Evolutionary conservation across 495 filamentous ascomycete genomes (phyloP), one percentile per base, ranked within the genome.

Genomic region (Achaetomiella virescens): DNA sequence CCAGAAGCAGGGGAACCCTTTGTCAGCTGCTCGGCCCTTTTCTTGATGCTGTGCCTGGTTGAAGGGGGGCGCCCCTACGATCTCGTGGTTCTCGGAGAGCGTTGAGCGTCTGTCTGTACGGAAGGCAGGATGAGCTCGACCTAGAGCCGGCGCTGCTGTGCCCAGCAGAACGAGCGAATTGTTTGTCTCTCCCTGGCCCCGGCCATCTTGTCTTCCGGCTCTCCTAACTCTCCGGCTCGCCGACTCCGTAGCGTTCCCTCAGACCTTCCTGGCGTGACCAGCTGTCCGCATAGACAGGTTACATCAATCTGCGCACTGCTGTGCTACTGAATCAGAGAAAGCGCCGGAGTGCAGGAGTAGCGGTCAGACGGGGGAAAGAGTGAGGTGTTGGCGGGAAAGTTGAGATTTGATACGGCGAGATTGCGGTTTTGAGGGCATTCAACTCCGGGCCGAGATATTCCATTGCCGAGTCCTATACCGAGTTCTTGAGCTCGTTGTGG

Each of bases 401-500:
- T 1, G 6, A 17, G 9, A 21, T 43, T 1, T 29, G 24, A 53
- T 46, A 41, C n/a, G n/a, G n/a, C n/a, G n/a, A n/a, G n/a, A n/a
- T 47, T 20, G 42, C 41, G 41, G 41, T 20, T 15, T 41, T 15
- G 15, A 11, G 4, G 14, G 31, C 5, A n/a, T 29, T 24, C 11
- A 15, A 8, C 38, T 2, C 31, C 52, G 52, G 52, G 31, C 52
- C 52, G 52, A 55, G 27, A 31, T 31, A 31, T 31, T 31, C 27
- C 9, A 31, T 9, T 31, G 27, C 27, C 27, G 27, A 31, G 27
- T 31, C 27, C 36, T 31, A 4, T 31, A 31, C 27, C 27, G 9
- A 31, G 27, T 5, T 4, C 27, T 31, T 31, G 5, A 31, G 27
- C 27, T 31, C 5, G 9, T 31, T 9, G 9, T 31, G 27, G 27